Percentiles rank a stretch among this genome's conserved stretches.
Evolutionary conservation across 768 basidiomycete species (phyloP).

Genomic region (Sistotremastrum suecicum): DNA sequence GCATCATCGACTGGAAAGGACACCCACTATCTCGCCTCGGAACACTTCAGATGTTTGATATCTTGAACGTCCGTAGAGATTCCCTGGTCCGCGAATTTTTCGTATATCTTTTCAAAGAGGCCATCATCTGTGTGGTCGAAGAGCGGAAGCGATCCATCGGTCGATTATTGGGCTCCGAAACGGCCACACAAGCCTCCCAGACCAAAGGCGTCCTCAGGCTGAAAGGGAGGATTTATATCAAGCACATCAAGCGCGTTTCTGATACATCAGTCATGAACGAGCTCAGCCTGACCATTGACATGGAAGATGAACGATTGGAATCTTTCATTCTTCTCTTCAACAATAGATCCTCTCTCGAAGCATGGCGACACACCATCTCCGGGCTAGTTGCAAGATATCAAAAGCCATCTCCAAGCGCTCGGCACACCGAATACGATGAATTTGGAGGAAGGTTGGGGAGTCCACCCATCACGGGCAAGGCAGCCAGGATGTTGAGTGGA

Average conservation of each 20-base stretch:
- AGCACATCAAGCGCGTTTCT: conserved; percentile 83
- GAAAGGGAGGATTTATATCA: conserved; percentile 91
- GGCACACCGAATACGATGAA: conserved; percentile 43
- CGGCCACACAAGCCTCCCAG: conserved; percentile 24
- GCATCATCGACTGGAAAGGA: conserved; percentile 94
- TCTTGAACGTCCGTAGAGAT: conserved; percentile 80
- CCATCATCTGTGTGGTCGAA: conserved; percentile 95
- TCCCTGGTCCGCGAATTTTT: conserved; percentile 85
- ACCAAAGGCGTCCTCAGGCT: conserved; percentile 68
- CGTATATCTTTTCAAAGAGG: conserved; percentile 95
- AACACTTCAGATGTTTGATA: conserved; percentile 81
- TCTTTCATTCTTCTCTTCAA: conserved; percentile 95
- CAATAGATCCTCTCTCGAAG: conserved; percentile 75
- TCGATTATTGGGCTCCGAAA: conserved; percentile 44
- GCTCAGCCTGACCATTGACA: conserved; percentile 89
- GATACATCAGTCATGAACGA: conserved; percentile 68
- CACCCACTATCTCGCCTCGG: conserved; percentile 86
- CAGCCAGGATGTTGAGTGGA: conserved; percentile 68
- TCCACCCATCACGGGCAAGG: conserved; percentile 29
- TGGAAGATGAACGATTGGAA: conserved; percentile 90
- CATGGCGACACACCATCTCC: conserved; percentile 79
- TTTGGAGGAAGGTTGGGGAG: conserved; percentile 42
- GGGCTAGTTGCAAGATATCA: conserved; percentile 62
- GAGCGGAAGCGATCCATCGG: conserved; percentile 81
- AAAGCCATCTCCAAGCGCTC: conserved; percentile 26